phyloP scores from a whole-genome alignment of 2,329 filamentous ascomycete genomes.

The Fusarium equiseti region DNA sequence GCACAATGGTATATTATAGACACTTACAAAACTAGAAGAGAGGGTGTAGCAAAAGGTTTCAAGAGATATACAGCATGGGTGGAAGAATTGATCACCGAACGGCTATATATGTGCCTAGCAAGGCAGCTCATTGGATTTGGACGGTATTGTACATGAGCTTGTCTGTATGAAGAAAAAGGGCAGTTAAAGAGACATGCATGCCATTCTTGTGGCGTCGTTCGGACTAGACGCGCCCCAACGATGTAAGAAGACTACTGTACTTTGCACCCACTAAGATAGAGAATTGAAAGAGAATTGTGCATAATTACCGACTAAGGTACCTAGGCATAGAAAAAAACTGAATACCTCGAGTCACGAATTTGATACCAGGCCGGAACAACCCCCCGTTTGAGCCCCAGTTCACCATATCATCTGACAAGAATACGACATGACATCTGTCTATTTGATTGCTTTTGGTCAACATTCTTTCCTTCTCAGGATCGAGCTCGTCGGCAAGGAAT shows the following conservation, averaged over 20 bases:
- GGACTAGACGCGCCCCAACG: conserved; percentile 34
- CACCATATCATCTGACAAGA: background rate
- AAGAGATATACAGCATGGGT: conserved; percentile 2
- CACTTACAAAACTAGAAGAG: conserved; percentile 4
- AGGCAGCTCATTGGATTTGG: conserved; percentile 1
- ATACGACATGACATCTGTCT: background rate
- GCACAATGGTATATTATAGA: conserved; percentile 23
- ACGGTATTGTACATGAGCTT: background rate
- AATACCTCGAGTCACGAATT: background rate
- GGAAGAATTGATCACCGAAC: background rate
- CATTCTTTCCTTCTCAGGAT: background rate
- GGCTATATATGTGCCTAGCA: conserved; percentile 1
- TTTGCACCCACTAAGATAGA: background rate
- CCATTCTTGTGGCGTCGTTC: conserved; percentile 18
- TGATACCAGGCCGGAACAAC: background rate
- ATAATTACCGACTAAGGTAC: background rate
- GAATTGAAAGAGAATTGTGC: background rate
- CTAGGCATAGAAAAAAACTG: background rate
- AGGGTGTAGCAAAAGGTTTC: background rate
- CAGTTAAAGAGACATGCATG: conserved; percentile 1
- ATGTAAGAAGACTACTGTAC: conserved; percentile 8
- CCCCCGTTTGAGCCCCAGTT: conserved; percentile 5
- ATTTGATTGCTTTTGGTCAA: background rate
- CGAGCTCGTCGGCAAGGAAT: background rate
- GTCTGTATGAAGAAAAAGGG: conserved; percentile 7